A percentile compares a stretch with the other conserved stretches of the same genome.
These are phyloP conservation scores for Leptosphaerulina australis DNA, from an alignment of 2,329 filamentous ascomycete species.

Conservation along the genomic window DNA sequence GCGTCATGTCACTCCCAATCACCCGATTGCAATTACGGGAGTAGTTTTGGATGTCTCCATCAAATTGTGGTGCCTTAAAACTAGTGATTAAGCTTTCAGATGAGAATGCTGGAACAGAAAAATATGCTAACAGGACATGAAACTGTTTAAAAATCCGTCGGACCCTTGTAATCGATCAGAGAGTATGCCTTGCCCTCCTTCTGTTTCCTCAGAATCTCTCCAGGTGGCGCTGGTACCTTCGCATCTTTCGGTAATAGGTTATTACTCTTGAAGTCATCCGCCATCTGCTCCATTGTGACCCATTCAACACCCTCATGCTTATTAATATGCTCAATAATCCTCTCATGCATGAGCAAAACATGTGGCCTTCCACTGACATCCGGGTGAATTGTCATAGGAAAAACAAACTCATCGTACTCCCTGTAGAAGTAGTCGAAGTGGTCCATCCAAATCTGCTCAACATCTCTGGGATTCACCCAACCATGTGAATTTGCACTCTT, in stretches of 20 bases:
- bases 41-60: no score
- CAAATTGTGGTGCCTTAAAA: no score
- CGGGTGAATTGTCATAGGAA: conserved; percentile 77
- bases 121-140: no score
- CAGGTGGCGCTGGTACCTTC: conserved; percentile 62
- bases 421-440: conserved; percentile 76
- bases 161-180: conserved; percentile 27
- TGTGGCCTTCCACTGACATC: conserved; percentile 70
- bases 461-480: conserved; percentile 60
- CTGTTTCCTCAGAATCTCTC: conserved; percentile 58
- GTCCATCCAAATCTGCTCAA: conserved; percentile 68
- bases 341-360: conserved; percentile 73
- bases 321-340: conserved; percentile 72
- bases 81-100: no score
- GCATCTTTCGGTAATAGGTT: conserved; percentile 63
- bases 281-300: conserved; percentile 73
- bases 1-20: no score
- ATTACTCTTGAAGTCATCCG: conserved; percentile 72
- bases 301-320: conserved; percentile 67
- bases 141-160: conserved; percentile 14
- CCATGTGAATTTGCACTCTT: conserved; percentile 67
- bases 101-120: no score
- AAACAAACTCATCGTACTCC: conserved; percentile 77
- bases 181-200: conserved; percentile 38
- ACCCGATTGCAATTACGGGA: no score